phyloP scores from a whole-genome alignment of 2,329 filamentous ascomycete genomes.

The Chaetomium globosum region DNA sequence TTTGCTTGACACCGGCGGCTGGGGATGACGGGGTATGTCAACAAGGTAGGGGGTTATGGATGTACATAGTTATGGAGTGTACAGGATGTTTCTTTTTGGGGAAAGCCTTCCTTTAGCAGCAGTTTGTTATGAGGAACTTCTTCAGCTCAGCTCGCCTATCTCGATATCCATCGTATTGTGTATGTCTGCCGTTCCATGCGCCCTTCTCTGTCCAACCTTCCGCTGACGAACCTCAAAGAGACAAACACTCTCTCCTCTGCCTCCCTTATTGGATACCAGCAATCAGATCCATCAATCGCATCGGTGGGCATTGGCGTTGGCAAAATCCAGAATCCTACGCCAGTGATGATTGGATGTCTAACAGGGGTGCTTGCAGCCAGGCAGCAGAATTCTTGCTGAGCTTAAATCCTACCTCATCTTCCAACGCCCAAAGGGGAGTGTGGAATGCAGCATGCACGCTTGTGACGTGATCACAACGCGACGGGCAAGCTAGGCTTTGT shows the following conservation, averaged over 20 bases:
- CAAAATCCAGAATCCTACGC: slow-evolving; percentile 4
- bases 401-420: slow-evolving; percentile 29
- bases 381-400: slow-evolving; percentile 28
- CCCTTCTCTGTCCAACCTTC: background rate
- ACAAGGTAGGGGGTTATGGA: background rate
- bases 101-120: background rate
- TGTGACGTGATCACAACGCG: slow-evolving; percentile 16
- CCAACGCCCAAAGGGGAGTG: background rate
- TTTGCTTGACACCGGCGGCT: background rate
- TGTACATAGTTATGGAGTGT: too few species aligned
- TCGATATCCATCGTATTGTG: too few species aligned
- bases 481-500: background rate
- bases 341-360: slow-evolving; percentile 14
- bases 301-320: background rate
- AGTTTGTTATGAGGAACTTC: background rate
- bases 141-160: background rate
- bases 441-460: slow-evolving; percentile 15
- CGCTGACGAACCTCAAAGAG: background rate
- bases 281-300: slow-evolving; percentile 7
- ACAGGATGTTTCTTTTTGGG: background rate
- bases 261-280: slow-evolving; percentile 1
- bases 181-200: background rate
- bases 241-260: background rate
- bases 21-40: background rate
- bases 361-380: slow-evolving; percentile 16